Evolutionary conservation across 768 basidiomycete species (phyloP), one percentile per base, ranked within the genome.

Genomic region (Lactarius pseudohatsudake): DNA sequence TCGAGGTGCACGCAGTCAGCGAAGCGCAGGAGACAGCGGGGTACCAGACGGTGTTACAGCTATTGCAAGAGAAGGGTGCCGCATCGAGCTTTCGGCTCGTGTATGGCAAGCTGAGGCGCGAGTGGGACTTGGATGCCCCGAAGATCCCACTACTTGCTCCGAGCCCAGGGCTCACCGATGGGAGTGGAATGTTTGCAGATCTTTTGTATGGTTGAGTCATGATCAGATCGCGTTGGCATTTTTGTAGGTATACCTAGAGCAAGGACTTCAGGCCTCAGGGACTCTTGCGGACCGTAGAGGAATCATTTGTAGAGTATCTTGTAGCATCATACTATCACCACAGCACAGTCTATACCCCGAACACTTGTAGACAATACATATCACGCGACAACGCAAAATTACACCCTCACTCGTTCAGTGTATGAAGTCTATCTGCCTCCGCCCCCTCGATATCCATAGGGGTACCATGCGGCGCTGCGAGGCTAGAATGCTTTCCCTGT

Each of bases 1-100:
- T 95, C 41, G 94, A 96, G 73, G 80, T 95, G 71, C 80, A 84
- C 40, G 67, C 73, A 36, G 77, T 76, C 61, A 78, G 76, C 32
- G 59, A 75, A 70, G 79, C 78, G 55, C 81, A 84, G 70, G 74
- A 75, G 40, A 72, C 71, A 68, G 82, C 77, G 55, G 85, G 79
- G 68, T 87, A 81, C 77, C 78, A 81, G 66, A 85, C 89, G 15
- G 80, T 81, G 43, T 76, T 96, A 70, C 79, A 83, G 20, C 74
- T 96, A 59, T 81, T 91, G 16, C 88, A 92, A 70, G 95, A 97
- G 79, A 94, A 88, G 75, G 96, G 96, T 4, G 89, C 94, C 20
- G 80, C 86, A 53, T 91, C 92, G 28, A 88, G 84, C 34, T 93
- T 97, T 79, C 90, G 87, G 76, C 81, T 85, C 59, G 80, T 94